Base-by-base conservation (phyloP, 805 yeast genomes). In the Candida krabiensis region DNA sequence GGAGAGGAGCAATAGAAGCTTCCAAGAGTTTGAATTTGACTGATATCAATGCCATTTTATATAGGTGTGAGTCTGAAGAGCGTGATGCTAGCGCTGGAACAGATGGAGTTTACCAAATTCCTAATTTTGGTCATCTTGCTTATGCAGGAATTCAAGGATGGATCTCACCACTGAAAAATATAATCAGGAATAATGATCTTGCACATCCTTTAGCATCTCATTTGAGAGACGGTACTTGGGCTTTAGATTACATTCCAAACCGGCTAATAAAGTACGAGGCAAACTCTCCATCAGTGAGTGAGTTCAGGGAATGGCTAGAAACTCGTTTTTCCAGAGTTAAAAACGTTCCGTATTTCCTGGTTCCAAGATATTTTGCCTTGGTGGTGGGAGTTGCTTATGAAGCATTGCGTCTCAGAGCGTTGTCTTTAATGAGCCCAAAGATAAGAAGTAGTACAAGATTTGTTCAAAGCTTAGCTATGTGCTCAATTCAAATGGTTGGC, bases 121-220 rank as follows among this genome's bases (percentile, higher is more conserved):
- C 98, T 1, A 69, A 73, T 21, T 67, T 73, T 59, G 97, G 97
- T 0, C 67, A 68, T 12, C 66, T 90, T 31, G 83, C 80, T 0
- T 91, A 87, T 61, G 90, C 96, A 28, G 99, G 99, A 9, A 66
- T 93, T 16, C 95, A 88, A 60, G 98, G 99, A 1, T 91, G 96
- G 96, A 76, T 80, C 31, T 70, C 87, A 0, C 82, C 80, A 1
- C 61, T 91, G 47, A 72, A 77, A 40, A 58, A 67, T 19, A 74
- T 88, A 2, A 80, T 89, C 17, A 68, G 71, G 56, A 64, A 67
- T 28, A 91, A 91, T 55, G 80, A 90, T 49, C 70, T 91, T 19
- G 93, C 90, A 0, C 95, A 87, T 55, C 90, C 97, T 0, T 47
- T 90, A 18, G 80, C 93, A 44, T 76, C 79, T 33, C 93, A 91